Percentiles rank a stretch among this genome's conserved stretches.
Evolutionary conservation across 192 early-diverging fungal genomes (phyloP).

Genomic region (Coemansia reversa): DNA sequence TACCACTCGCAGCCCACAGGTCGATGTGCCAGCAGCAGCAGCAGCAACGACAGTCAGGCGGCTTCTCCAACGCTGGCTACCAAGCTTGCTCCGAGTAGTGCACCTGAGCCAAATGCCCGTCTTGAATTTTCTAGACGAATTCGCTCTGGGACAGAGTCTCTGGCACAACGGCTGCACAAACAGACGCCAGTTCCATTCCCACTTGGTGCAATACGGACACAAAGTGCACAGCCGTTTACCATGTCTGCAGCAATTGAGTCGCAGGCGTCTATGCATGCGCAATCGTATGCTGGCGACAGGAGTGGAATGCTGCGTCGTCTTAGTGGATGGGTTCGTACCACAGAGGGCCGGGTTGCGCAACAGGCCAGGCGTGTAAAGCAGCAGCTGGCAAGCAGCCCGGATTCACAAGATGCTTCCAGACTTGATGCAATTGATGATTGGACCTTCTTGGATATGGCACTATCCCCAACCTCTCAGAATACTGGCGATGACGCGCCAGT

Average conservation of each 20-base stretch:
- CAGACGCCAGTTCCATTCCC: slow-evolving; percentile 44
- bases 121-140: background rate
- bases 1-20: no score
- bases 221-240: slow-evolving; percentile 21
- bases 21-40: background rate
- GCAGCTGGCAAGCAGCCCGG: background rate
- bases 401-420: background rate
- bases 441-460: slow-evolving; percentile 38
- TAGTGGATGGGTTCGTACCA: slow-evolving; percentile 40
- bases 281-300: slow-evolving; percentile 8
- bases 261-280: slow-evolving; percentile 2
- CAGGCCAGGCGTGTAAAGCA: slow-evolving; percentile 23
- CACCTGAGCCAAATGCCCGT: slow-evolving; percentile 34
- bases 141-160: no score
- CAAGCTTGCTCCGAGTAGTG: slow-evolving; percentile 17
- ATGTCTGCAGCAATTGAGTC: slow-evolving; percentile 8
- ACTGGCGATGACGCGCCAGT: background rate
- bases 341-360: slow-evolving; percentile 20
- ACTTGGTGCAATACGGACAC: slow-evolving; percentile 3
- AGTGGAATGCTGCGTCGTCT: slow-evolving; percentile 32
- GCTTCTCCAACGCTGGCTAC: background rate
- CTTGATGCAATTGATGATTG: slow-evolving; percentile 31
- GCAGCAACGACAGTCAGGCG: slow-evolving; percentile 2
- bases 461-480: slow-evolving; percentile 5
- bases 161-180: background rate